phyloP scores from a whole-genome alignment of 106 monocot species.

The Platanthera guangdongensis region DNA sequence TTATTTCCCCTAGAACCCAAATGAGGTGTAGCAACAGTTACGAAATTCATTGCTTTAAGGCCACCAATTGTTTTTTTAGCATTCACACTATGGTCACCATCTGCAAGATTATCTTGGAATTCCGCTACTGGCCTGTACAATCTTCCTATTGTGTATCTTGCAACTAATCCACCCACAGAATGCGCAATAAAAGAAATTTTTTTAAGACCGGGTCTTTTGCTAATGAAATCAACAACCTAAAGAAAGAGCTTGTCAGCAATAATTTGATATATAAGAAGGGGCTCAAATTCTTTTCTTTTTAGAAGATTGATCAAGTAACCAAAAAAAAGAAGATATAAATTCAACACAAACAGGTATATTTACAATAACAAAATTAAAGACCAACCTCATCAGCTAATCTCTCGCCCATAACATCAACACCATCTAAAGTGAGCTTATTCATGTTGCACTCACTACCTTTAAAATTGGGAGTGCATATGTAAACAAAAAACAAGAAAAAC shows the following conservation, averaged over 20 bases:
- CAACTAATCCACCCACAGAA: constrained; percentile 93
- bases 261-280: background rate
- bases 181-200: constrained; percentile 94
- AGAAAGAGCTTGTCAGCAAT: constrained; percentile 2
- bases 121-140: constrained; percentile 43
- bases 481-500: background rate
- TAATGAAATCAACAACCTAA: constrained; percentile 61
- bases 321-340: background rate
- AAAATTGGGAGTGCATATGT: constrained; percentile 9
- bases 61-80: constrained; percentile 63
- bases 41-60: constrained; percentile 89
- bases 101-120: constrained; percentile 9
- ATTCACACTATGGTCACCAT: constrained; percentile 11
- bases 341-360: background rate
- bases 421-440: constrained; percentile 77
- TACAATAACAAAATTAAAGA: constrained; percentile 7
- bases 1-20: constrained; percentile 94
- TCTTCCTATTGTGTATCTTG: constrained; percentile 88
- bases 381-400: constrained; percentile 86
- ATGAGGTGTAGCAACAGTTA: constrained; percentile 97
- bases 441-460: constrained; percentile 83
- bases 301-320: background rate
- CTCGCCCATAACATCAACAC: constrained; percentile 96
- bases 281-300: background rate
- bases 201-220: constrained; percentile 35